Base-by-base conservation (phyloP, 2,329 filamentous ascomycete genomes). In the Fusarium cicatricum region DNA sequence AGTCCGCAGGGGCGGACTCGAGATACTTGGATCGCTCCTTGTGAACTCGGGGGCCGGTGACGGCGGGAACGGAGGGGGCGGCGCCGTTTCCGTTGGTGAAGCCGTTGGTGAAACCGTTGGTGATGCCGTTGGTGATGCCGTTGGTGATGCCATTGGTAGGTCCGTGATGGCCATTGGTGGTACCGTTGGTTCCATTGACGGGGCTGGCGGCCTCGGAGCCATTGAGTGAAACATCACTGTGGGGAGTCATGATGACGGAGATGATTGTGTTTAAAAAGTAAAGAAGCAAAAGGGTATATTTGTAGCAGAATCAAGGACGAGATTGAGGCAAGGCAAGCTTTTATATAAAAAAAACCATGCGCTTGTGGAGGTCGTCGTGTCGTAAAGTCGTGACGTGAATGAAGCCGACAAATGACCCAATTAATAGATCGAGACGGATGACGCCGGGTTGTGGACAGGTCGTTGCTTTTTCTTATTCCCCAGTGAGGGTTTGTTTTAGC, bases 1-100 rank as follows among this genome's bases (percentile, higher is more conserved):
- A 85, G 60, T 88, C 83, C 47, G 82, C 73, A 19, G 55, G 54
- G 19, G 65, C 60, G 11, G 64, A 49, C 60, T 66, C 64, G 7
- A 69, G 52, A 34, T 65, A 65, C 28, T 57, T 58, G 33, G 60
- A 65, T 37, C 55, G 60, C 50, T 67, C 68, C 17, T 63, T 66
- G 55, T 69, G 60, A 36, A 51, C 43, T 11, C 58, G 67, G 52
- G 60, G 64, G 37, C 64, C 60, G 37, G 52, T 46, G 36, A 62
- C 47, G 38, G 45, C 33, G 33, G 52, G 50, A 26, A 26, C 23
- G 23, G 23, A 8, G 11, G 56, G 64, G 40, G 61, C 45, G 59
- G 60, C 39, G 55, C 55, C 56, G 46, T 66, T 55, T 29, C 65
- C 63, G 51, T 68, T 72, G 49, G 55, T 39, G 52, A 52, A 37